Evolutionary conservation across 2,329 filamentous ascomycete genomes (phyloP).

Genomic region (Verticillium longisporum): DNA sequence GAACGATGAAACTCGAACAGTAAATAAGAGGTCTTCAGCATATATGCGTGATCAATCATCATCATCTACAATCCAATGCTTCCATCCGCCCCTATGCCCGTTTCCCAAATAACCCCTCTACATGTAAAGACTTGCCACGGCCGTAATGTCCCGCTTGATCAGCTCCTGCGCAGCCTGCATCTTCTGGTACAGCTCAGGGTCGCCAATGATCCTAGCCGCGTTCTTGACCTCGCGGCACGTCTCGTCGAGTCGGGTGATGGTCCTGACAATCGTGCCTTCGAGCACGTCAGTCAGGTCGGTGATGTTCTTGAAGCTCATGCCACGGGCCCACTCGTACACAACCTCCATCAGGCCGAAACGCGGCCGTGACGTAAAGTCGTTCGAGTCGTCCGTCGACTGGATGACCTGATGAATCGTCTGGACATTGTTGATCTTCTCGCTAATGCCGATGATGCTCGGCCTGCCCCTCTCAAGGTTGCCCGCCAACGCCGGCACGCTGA

Average conservation of each 20-base stretch:
- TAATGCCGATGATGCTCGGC: conserved; percentile 80
- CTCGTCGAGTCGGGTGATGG: conserved; percentile 90
- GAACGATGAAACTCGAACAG: too few species aligned
- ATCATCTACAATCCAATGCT: too few species aligned
- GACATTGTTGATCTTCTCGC: conserved; percentile 84
- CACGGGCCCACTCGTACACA: conserved; percentile 95
- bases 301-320: conserved; percentile 98
- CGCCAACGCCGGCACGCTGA: conserved; percentile 71
- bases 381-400: conserved; percentile 79
- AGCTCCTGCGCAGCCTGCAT: conserved; percentile 97
- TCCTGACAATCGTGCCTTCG: conserved; percentile 93
- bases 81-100: too few species aligned
- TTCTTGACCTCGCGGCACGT: conserved; percentile 97
- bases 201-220: conserved; percentile 88
- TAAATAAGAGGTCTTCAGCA: not conserved
- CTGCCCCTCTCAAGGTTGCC: conserved; percentile 75
- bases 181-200: conserved; percentile 88
- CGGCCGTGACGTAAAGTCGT: conserved; percentile 81
- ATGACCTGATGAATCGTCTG: conserved; percentile 92
- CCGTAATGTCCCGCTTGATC: conserved; percentile 94
- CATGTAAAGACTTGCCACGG: conserved; percentile 84
- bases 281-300: conserved; percentile 93
- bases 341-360: conserved; percentile 95
- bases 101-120: conserved; percentile 27
- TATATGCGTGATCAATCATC: too few species aligned